A percentile compares a stretch with the other conserved stretches of the same genome.
Evolutionary conservation across 2,329 filamentous ascomycete species (phyloP).

Genomic region (Basipetospora sp.): DNA sequence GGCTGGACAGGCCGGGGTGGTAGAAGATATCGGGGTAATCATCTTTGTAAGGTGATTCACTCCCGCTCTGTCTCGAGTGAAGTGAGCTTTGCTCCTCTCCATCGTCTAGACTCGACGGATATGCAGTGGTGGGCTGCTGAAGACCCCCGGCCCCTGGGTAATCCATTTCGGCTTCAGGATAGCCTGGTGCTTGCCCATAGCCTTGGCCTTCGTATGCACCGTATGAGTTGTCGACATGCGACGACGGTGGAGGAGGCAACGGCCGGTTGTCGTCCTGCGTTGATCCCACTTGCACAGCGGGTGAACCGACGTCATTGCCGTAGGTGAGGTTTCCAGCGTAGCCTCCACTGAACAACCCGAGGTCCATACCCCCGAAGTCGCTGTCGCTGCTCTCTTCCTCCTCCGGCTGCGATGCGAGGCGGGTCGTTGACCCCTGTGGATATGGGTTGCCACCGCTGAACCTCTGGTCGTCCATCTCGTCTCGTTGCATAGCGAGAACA

Average conservation of each 20-base stretch:
- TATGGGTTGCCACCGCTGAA: constrained; percentile 18
- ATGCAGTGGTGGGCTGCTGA: constrained; percentile 43
- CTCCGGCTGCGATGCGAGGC: constrained; percentile 30
- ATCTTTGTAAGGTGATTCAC: constrained; percentile 52
- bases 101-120: constrained; percentile 80
- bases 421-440: constrained; percentile 1
- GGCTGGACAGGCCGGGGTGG: constrained; percentile 62
- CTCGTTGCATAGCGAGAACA: constrained; percentile 67
- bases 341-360: constrained; percentile 60
- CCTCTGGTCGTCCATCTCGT: constrained; percentile 59
- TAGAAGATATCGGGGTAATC: constrained; percentile 88
- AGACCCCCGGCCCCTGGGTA: constrained; percentile 82
- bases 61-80: constrained; percentile 40
- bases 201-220: constrained; percentile 20
- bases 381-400: constrained; percentile 53
- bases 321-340: constrained; percentile 41
- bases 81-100: constrained; percentile 62
- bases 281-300: constrained; percentile 21
- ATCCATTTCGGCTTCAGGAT: constrained; percentile 58
- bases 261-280: constrained; percentile 32
- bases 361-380: constrained; percentile 57
- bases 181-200: constrained; percentile 26
- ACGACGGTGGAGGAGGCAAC: constrained; percentile 30
- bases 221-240: constrained; percentile 11
- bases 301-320: constrained; percentile 30